phyloP scores from a whole-genome alignment of 176 grass and related monocot species.

The Elaeis guineensis region DNA sequence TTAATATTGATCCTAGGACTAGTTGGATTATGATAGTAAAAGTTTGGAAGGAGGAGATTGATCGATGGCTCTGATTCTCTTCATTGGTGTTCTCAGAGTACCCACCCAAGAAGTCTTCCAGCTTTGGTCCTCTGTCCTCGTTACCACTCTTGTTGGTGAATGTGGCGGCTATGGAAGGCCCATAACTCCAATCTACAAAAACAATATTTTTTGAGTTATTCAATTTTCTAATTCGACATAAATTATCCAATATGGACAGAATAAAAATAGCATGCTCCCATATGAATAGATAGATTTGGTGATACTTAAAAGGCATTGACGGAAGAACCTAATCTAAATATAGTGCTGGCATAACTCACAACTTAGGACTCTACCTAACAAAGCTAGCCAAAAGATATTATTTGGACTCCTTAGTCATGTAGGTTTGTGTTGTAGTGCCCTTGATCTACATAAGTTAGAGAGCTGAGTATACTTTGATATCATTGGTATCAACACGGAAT shows the following conservation, averaged over 20 bases:
- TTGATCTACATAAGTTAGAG: too few relatives aligned
- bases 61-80: slow-evolving; percentile 13
- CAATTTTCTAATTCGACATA: neutral
- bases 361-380: too few relatives aligned
- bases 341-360: too few relatives aligned
- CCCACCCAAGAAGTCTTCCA: slow-evolving; percentile 62
- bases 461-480: too few relatives aligned
- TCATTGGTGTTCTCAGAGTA: slow-evolving; percentile 27
- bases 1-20: slow-evolving; percentile 61
- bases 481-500: too few relatives aligned
- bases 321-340: too few relatives aligned
- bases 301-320: too few relatives aligned
- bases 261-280: neutral
- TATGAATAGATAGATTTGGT: too few relatives aligned
- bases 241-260: neutral
- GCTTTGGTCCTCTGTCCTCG: slow-evolving; percentile 34
- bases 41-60: slow-evolving; percentile 13
- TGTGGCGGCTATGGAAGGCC: slow-evolving; percentile 10
- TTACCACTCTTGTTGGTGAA: neutral
- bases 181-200: slow-evolving; percentile 51
- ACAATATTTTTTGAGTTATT: neutral
- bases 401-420: too few relatives aligned
- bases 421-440: too few relatives aligned
- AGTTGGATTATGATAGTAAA: slow-evolving; percentile 30
- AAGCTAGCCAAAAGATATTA: too few relatives aligned